Conservation (phyloP, 106 monocot genomes). For the Dendrobium nobile region DNA sequence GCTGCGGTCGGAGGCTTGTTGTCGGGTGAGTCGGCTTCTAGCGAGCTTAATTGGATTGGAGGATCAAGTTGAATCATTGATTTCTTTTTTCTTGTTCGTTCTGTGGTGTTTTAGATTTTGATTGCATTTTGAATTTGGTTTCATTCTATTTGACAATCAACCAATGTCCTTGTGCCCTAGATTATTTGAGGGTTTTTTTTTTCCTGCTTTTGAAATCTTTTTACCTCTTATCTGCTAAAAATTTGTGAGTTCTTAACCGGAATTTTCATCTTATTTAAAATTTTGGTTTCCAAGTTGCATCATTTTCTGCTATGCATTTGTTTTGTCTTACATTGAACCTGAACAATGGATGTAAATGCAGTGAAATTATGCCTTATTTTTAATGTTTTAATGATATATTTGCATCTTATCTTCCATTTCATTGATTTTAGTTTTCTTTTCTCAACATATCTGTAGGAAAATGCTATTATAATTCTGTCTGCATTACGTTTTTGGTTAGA, state of each 20-base stretch:
- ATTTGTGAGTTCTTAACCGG: not conserved
- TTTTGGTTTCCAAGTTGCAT: not conserved
- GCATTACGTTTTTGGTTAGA: not conserved
- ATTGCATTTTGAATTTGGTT: not conserved
- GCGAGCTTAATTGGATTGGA: not conserved
- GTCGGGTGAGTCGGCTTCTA: constrained; percentile 7
- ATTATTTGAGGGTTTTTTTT: not conserved
- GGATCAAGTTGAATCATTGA: not conserved
- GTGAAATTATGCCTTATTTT: not conserved
- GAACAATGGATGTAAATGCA: no score
- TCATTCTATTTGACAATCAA: not conserved
- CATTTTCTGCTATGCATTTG: not conserved
- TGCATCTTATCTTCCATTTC: not conserved
- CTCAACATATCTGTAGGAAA: not conserved
- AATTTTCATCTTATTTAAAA: not conserved
- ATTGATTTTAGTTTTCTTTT: not conserved
- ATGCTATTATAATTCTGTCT: not conserved
- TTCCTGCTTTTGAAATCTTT: not conserved
- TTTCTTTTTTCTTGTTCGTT: not conserved
- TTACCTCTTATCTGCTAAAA: not conserved
- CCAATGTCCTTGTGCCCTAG: no score
- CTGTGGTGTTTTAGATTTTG: not conserved
- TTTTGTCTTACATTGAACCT: not conserved
- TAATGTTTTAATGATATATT: not conserved
- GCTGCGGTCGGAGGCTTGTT: constrained; percentile 9